Evolutionary conservation across 106 monocot species (phyloP), one percentile per base, ranked within the genome.

Genomic region (Phalaenopsis aphrodite): DNA sequence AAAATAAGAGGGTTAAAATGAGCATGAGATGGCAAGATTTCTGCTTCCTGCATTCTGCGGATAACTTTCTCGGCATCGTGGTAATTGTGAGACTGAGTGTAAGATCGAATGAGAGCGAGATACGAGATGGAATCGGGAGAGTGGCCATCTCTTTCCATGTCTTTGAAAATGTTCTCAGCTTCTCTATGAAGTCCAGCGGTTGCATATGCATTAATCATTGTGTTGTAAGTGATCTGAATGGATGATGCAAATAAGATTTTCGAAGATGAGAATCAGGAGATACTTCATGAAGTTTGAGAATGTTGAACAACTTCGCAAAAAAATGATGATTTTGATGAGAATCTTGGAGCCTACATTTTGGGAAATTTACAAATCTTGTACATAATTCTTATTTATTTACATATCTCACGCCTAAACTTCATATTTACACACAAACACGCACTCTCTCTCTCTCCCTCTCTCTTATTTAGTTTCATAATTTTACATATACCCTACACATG

Each of bases 151-250:
- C 55, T 77, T 66, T 75, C 85, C 98, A 99, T 94, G n/a, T 86
- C 87, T 37, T 86, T 14, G 56, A 99, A 81, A 73, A 94, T 79
- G 81, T 77, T 71, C 16, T 88, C 85, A 8, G 91, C 94, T 85
- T 94, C 88, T 21, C 68, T 5, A 58, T 85, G 68, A n/a, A 85
- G 84, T 47, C 89, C 98, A 48, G 84, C 84, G 74, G 87, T 88
- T 75, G 94, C 92, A 71, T 88, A 94, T 39, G 79, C 94, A 79
- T 94, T 94, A 71, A 99, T 85, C 91, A 99, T 99, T 42, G 88
- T 83, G 78, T 99, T 89, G 84, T 91, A 94, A 82, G 90, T 87
- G 15, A 99, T 94, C 98, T 99, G 74, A 8, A 41, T 75, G 42
- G 18, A 75, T 71, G 41, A 41, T 41, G 41, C 39, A 38, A 15